Conservation (phyloP, 2,329 filamentous ascomycete genomes). For the Anthostomella pinea region DNA sequence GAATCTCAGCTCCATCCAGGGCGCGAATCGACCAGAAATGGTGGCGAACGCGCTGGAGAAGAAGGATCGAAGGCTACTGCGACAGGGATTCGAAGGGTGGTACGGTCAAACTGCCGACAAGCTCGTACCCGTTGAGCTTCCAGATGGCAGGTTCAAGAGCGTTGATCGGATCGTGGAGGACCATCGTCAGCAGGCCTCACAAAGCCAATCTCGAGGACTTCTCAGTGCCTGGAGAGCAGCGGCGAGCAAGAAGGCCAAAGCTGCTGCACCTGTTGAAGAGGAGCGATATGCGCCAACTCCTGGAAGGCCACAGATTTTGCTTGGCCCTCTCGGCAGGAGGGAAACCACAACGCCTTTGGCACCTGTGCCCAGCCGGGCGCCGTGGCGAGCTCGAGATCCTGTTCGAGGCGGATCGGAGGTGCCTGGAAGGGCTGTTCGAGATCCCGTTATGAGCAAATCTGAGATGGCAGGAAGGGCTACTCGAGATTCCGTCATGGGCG, state of each 20-base stretch:
- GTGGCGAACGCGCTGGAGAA: constrained; percentile 30
- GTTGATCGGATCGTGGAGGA: constrained; percentile 23
- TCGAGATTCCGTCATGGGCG: constrained; percentile 24
- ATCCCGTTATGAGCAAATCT: constrained; percentile 25
- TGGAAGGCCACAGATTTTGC: constrained; percentile 29
- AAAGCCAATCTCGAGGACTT: constrained; percentile 20
- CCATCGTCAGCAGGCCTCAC: constrained; percentile 20
- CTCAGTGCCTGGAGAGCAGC: constrained; percentile 24
- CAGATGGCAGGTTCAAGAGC: constrained; percentile 23
- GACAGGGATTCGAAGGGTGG: constrained; percentile 30
- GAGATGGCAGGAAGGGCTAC: constrained; percentile 20
- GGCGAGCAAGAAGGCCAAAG: constrained; percentile 12
- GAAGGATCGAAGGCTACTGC: constrained; percentile 26
- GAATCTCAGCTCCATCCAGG: constrained; percentile 30
- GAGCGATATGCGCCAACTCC: constrained; percentile 29
- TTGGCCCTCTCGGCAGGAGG: constrained; percentile 23
- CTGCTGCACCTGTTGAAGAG: constrained; percentile 6
- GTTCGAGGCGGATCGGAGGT: constrained; percentile 18
- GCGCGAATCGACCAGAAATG: constrained; percentile 29
- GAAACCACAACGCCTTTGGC: constrained; percentile 33
- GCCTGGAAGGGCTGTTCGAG: too few relatives aligned
- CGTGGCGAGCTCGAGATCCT: constrained; percentile 23
- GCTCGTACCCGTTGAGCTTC: constrained; percentile 25
- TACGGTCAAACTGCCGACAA: constrained; percentile 27
- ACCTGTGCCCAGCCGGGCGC: constrained; percentile 25